Evolutionary conservation across 164 flowering plant species (phyloP).

Genomic region (Berberis thunbergii): DNA sequence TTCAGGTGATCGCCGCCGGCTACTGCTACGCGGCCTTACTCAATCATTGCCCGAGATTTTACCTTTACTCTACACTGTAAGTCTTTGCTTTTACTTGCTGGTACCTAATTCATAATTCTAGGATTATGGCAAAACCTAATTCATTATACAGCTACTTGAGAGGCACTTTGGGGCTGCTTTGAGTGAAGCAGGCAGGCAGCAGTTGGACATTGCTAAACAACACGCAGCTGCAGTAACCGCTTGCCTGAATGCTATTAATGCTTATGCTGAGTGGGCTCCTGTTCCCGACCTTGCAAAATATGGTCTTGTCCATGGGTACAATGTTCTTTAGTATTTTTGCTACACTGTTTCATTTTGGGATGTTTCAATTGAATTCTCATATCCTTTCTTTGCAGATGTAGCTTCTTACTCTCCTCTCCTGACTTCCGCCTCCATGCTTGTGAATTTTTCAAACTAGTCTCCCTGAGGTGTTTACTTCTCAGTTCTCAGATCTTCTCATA

Average conservation of each 20-base stretch:
- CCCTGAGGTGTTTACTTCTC: slow-evolving; percentile 49
- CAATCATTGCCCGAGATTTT: slow-evolving; percentile 84
- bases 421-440: slow-evolving; percentile 95
- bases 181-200: slow-evolving; percentile 63
- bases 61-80: slow-evolving; percentile 71
- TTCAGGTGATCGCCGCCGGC: slow-evolving; percentile 85
- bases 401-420: slow-evolving; percentile 72
- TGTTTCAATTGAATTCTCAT: slow-evolving; percentile 17
- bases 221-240: slow-evolving; percentile 86
- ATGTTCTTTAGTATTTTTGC: not conserved
- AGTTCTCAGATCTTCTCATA: not conserved
- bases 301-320: slow-evolving; percentile 85
- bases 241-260: slow-evolving; percentile 81
- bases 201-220: slow-evolving; percentile 71
- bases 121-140: slow-evolving; percentile 1
- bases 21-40: slow-evolving; percentile 76
- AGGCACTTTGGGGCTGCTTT: slow-evolving; percentile 93
- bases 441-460: slow-evolving; percentile 91
- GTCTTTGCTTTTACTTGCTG: slow-evolving; percentile 11
- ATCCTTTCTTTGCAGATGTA: slow-evolving; percentile 44
- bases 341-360: slow-evolving; percentile 23
- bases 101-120: not conserved
- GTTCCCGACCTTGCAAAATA: slow-evolving; percentile 75
- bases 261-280: slow-evolving; percentile 99
- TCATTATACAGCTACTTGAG: slow-evolving; percentile 54